phyloP scores from a whole-genome alignment of 129 eudicot species.

The Pseudognaphalium luteoalbum region DNA sequence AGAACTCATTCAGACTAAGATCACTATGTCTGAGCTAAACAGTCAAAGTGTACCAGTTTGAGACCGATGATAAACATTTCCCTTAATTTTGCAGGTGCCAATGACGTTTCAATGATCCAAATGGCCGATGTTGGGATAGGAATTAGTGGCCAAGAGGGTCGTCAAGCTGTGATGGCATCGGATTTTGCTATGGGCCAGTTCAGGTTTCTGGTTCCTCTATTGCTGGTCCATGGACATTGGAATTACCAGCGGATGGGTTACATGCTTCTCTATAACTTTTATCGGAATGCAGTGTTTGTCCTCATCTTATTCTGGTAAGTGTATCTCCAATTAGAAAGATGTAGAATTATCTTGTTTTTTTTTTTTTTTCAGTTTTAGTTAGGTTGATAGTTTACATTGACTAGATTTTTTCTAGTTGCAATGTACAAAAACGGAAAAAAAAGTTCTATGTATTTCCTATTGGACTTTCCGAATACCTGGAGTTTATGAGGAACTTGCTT shows the following conservation, averaged over 20 bases:
- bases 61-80: constrained; percentile 6
- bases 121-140: constrained; percentile 99
- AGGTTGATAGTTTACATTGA: not conserved
- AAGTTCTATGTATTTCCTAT: not conserved
- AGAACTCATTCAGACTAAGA: not conserved
- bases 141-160: constrained; percentile 98
- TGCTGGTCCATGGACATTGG: constrained; percentile 99
- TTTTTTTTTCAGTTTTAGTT: not conserved
- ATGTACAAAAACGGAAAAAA: not conserved
- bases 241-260: constrained; percentile 95
- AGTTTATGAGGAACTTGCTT: not conserved
- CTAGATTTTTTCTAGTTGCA: not conserved
- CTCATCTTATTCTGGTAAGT: constrained; percentile 90
- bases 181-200: constrained; percentile 99
- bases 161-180: constrained; percentile 99
- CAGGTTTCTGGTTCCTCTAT: constrained; percentile 79
- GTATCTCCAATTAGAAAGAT: constrained; percentile 13
- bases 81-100: constrained; percentile 63
- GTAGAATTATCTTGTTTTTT: not conserved
- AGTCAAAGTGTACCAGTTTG: constrained; percentile 6
- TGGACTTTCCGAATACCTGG: not conserved
- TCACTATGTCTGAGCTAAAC: not conserved
- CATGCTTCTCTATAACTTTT: constrained; percentile 91
- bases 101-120: constrained; percentile 99
- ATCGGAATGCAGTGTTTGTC: constrained; percentile 86